Evolutionary conservation across 2,329 filamentous ascomycete genomes (phyloP).

Genomic region (Phoma sp.): DNA sequence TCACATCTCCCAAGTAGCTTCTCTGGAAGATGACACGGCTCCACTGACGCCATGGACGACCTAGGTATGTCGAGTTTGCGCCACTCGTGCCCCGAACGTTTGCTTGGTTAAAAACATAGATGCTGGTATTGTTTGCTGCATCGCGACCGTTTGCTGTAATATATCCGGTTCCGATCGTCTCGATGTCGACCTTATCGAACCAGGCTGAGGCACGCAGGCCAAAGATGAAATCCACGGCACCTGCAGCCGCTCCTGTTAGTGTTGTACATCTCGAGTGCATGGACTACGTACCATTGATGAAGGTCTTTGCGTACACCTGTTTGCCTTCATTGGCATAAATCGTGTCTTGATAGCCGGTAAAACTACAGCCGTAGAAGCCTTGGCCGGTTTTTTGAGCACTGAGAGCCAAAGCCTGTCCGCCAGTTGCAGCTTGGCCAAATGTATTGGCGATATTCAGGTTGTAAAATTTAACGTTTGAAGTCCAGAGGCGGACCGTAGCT

Average conservation of each 20-base stretch:
- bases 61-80: slow-evolving; percentile 52
- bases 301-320: slow-evolving; percentile 61
- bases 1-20: slow-evolving; percentile 58
- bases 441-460: slow-evolving; percentile 63
- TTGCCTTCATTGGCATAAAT: slow-evolving; percentile 51
- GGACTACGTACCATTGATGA: slow-evolving; percentile 56
- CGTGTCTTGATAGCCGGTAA: slow-evolving; percentile 64
- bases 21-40: slow-evolving; percentile 58
- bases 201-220: slow-evolving; percentile 54
- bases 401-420: slow-evolving; percentile 56
- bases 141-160: slow-evolving; percentile 34
- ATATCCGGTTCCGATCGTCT: slow-evolving; percentile 21
- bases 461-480: slow-evolving; percentile 61
- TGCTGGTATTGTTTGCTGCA: slow-evolving; percentile 40
- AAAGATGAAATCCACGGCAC: slow-evolving; percentile 65
- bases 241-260: neutral
- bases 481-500: slow-evolving; percentile 53
- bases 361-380: slow-evolving; percentile 61
- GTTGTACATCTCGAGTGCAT: neutral
- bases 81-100: slow-evolving; percentile 48
- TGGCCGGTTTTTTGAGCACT: slow-evolving; percentile 56
- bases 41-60: slow-evolving; percentile 57
- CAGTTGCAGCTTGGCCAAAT: slow-evolving; percentile 20
- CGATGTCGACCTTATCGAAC: slow-evolving; percentile 50
- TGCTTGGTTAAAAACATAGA: slow-evolving; percentile 61